Conservation (phyloP, 179 eudicot species). For the Amaranthus tricolor region DNA sequence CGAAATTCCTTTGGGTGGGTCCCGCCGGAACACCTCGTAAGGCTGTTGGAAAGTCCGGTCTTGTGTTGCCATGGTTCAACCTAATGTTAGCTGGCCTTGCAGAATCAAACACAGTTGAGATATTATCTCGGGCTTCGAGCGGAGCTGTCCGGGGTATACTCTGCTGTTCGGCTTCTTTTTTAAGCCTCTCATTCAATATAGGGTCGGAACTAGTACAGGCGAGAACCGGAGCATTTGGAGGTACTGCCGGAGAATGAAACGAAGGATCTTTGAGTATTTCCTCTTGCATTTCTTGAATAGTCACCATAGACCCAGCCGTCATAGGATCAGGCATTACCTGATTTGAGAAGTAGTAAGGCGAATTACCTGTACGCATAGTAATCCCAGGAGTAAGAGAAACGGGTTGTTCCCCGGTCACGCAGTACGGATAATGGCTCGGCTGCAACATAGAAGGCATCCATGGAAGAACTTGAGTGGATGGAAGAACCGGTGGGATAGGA, state of each 20-base stretch:
- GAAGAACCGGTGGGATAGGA: slow-evolving; percentile 30
- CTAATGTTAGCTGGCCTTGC: slow-evolving; percentile 18
- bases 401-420: slow-evolving; percentile 18
- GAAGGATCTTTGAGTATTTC: slow-evolving; percentile 30
- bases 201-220: slow-evolving; percentile 15
- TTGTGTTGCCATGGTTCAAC: not conserved
- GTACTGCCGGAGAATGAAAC: slow-evolving; percentile 10
- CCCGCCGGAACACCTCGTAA: slow-evolving; percentile 13
- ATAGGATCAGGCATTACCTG: slow-evolving; percentile 22
- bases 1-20: slow-evolving; percentile 15
- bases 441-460: slow-evolving; percentile 39
- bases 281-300: slow-evolving; percentile 38
- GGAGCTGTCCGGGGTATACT: slow-evolving; percentile 12
- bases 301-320: slow-evolving; percentile 33
- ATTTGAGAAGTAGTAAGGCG: slow-evolving; percentile 34
- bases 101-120: not conserved
- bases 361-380: slow-evolving; percentile 12
- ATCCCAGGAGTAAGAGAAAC: slow-evolving; percentile 9
- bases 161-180: slow-evolving; percentile 18
- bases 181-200: slow-evolving; percentile 20
- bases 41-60: slow-evolving; percentile 6
- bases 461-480: slow-evolving; percentile 33
- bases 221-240: slow-evolving; percentile 8
- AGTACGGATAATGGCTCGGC: slow-evolving; percentile 29
- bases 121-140: slow-evolving; percentile 8